Evolutionary conservation across 352 stramenopile species (phyloP), one percentile per base, ranked within the genome.

Genomic region (Globisporangium spinosum): DNA sequence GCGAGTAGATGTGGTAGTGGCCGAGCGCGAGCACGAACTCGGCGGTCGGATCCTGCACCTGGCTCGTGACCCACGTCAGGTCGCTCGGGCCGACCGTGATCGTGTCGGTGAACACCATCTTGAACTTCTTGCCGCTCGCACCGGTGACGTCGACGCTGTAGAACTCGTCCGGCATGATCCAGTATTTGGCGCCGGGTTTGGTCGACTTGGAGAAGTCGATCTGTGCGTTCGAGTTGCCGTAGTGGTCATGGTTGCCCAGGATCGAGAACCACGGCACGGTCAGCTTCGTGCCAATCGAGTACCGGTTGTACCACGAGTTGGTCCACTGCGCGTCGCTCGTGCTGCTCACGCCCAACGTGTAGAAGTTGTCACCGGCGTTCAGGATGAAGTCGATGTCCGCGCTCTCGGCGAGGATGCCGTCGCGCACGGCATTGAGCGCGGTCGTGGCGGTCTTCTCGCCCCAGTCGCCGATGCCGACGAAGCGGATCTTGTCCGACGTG

Each of bases 341-440:
- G 57, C 56, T 71, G 60, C 38, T 53, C 29, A 82, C 77, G 38
- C 77, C 77, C 25, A 74, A 66, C 38, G 69, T 62, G 68, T 82
- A 80, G 35, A 83, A 83, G 69, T 82, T 83, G 73, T 83, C 75
- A 13, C 77, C 74, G n/a, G 71, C 68, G 7, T 69, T 69, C 8
- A 81, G 55, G 57, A 83, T 59, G 35, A 79, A 83, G 70, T 77
- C 73, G 62, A 70, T 74, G 25, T 67, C 60, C 20, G 55, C 62
- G 0, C 58, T 72, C 53, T 72, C 65, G 20, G 77, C 71, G 23
- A 74, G 49, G 38, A 80, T 58, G 12, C 72, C 75, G 58, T 80
- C 72, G 29, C 72, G 75, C 27, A 80, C 72, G 9, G 69, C 75
- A 15, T 77, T 64, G 32, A 78, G 61, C 55, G 69, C 71, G 2